These are phyloP conservation scores for Helichrysum umbraculigerum DNA, from an alignment of 129 eudicot genomes.

Conservation along the genomic window DNA sequence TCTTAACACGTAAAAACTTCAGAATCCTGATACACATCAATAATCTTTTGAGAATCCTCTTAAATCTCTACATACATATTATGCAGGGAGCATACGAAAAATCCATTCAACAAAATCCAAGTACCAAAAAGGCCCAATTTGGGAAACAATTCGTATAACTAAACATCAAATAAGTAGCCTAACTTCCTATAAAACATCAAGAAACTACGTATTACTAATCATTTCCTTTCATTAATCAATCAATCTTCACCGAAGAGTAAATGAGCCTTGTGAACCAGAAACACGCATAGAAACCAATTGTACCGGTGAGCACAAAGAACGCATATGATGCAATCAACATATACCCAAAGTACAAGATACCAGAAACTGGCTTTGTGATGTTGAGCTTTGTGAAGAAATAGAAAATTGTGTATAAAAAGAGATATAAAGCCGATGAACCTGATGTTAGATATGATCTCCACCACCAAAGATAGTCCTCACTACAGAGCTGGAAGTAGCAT, in stretches of 20 bases:
- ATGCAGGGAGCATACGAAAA: constrained; percentile 15
- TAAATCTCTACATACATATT: constrained; percentile 37
- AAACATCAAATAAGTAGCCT: constrained; percentile 37
- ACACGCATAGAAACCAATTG: constrained; percentile 73
- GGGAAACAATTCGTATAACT: constrained; percentile 34
- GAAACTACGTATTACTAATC: constrained; percentile 8
- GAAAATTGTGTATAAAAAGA: constrained; percentile 59
- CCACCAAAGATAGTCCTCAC: constrained; percentile 81
- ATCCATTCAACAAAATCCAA: constrained; percentile 27
- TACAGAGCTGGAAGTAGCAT: constrained; percentile 82
- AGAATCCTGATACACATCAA: constrained; percentile 16
- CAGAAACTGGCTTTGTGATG: constrained; percentile 71
- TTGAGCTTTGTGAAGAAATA: constrained; percentile 79
- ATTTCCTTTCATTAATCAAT: constrained; percentile 29
- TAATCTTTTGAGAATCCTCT: constrained; percentile 27
- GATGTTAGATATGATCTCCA: constrained; percentile 75
- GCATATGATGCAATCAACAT: constrained; percentile 72
- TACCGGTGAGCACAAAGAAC: constrained; percentile 70
- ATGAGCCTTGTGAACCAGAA: constrained; percentile 85
- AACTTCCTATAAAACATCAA: constrained; percentile 29
- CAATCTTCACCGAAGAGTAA: constrained; percentile 76
- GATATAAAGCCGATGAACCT: constrained; percentile 72
- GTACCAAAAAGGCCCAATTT: constrained; percentile 13
- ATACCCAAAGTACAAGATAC: constrained; percentile 70
- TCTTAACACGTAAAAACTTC: not conserved